phyloP scores from a whole-genome alignment of 2,329 filamentous ascomycete genomes.

The Orbilia javanica region DNA sequence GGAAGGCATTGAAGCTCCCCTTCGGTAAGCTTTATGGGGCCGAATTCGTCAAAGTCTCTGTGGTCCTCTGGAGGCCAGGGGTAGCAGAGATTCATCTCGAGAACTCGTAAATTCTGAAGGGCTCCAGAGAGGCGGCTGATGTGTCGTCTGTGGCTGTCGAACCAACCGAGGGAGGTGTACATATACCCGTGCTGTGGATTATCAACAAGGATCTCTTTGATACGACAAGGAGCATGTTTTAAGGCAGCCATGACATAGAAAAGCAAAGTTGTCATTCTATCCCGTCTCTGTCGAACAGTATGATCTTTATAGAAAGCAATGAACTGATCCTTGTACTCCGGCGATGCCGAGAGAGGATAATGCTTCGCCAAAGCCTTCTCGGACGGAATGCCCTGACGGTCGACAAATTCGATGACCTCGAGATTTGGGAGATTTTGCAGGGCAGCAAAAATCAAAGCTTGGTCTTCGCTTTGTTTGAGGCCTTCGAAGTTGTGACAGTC shows the following conservation, averaged over 20 bases:
- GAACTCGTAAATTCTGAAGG: slow-evolving; percentile 23
- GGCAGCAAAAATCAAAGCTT: slow-evolving; percentile 43
- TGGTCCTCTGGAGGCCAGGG: slow-evolving; percentile 26
- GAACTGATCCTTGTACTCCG: slow-evolving; percentile 38
- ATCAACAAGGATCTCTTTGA: slow-evolving; percentile 42
- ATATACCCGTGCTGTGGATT: slow-evolving; percentile 26
- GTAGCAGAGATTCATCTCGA: slow-evolving; percentile 45
- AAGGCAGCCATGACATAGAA: slow-evolving; percentile 40
- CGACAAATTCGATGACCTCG: slow-evolving; percentile 46
- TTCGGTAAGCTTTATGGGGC: slow-evolving; percentile 3
- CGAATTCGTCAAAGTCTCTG: slow-evolving; percentile 15
- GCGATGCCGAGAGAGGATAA: slow-evolving; percentile 23
- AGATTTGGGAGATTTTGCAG: slow-evolving; percentile 51
- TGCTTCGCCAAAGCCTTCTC: slow-evolving; percentile 39
- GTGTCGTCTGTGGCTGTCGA: slow-evolving; percentile 29
- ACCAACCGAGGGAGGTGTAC: slow-evolving; percentile 34
- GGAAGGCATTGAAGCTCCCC: slow-evolving; percentile 31
- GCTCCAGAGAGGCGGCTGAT: slow-evolving; percentile 21
- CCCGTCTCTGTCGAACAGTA: slow-evolving; percentile 24
- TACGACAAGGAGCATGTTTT: slow-evolving; percentile 40
- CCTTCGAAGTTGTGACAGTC: slow-evolving; percentile 39
- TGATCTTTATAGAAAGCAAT: slow-evolving; percentile 45
- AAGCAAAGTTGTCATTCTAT: slow-evolving; percentile 30
- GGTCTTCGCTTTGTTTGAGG: slow-evolving; percentile 49
- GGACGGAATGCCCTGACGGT: slow-evolving; percentile 19